Conservation (phyloP, 2,329 filamentous ascomycete species). For the Colletotrichum higginsianum region DNA sequence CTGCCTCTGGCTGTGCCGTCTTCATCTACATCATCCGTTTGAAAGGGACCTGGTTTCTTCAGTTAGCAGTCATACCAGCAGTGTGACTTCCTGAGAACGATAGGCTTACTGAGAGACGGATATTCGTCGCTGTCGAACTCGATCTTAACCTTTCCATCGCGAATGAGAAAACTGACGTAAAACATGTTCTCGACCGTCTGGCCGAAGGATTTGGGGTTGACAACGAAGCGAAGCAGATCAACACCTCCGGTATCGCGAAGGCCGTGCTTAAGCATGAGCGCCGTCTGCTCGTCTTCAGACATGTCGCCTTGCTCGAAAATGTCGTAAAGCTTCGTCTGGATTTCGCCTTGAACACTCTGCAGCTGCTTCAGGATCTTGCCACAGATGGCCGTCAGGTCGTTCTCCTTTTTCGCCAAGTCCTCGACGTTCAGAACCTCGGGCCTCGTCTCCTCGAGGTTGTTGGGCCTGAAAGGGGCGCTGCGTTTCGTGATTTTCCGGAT, state of each 20-base stretch:
- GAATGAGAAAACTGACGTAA: slow-evolving; percentile 93
- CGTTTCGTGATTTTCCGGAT: slow-evolving; percentile 79
- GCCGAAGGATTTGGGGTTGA: slow-evolving; percentile 91
- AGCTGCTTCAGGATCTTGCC: slow-evolving; percentile 79
- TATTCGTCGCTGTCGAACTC: slow-evolving; percentile 79
- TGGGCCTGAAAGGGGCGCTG: slow-evolving; percentile 77
- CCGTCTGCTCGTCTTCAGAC: slow-evolving; percentile 61
- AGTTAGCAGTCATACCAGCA: slow-evolving; percentile 43
- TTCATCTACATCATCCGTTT: slow-evolving; percentile 63
- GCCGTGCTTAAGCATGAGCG: slow-evolving; percentile 75
- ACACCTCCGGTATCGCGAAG: slow-evolving; percentile 80
- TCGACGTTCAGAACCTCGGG: slow-evolving; percentile 84
- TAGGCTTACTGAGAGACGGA: slow-evolving; percentile 82
- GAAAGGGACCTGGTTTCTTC: slow-evolving; percentile 50
- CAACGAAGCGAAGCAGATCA: slow-evolving; percentile 86
- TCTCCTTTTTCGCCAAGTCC: slow-evolving; percentile 83
- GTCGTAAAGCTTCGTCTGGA: slow-evolving; percentile 62
- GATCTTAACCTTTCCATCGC: slow-evolving; percentile 86
- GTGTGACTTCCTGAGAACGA: neutral
- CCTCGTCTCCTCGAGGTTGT: slow-evolving; percentile 78
- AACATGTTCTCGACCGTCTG: slow-evolving; percentile 98
- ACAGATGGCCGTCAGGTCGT: slow-evolving; percentile 85
- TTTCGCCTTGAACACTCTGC: slow-evolving; percentile 60
- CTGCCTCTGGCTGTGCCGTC: slow-evolving; percentile 62
- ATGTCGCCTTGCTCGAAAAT: slow-evolving; percentile 57